Conservation (phyloP, 352 stramenopile genomes). For the Phytophthora macrochlamydospora region DNA sequence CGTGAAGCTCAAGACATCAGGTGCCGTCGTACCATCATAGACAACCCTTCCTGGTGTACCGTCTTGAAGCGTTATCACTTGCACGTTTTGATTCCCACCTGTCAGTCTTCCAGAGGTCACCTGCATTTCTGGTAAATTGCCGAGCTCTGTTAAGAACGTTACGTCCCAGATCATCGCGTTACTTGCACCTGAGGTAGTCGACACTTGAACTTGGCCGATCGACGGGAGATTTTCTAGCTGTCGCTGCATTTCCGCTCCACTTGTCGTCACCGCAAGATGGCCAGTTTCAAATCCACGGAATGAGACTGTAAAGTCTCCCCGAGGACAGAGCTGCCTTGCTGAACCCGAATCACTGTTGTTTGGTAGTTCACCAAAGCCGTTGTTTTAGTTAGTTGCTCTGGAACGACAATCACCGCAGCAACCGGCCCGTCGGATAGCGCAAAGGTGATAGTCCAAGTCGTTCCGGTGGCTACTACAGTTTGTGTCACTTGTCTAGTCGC, state of each 20-base stretch:
- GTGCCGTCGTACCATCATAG: slow-evolving; percentile 90
- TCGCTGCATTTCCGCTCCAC: slow-evolving; percentile 73
- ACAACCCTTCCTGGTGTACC: slow-evolving; percentile 91
- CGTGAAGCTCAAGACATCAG: slow-evolving; percentile 80
- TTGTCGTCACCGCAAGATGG: slow-evolving; percentile 56
- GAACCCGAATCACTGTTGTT: slow-evolving; percentile 48
- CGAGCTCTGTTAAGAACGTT: slow-evolving; percentile 93
- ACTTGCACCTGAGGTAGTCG: slow-evolving; percentile 46
- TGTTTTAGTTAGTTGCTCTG: slow-evolving; percentile 63
- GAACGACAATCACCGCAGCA: slow-evolving; percentile 56
- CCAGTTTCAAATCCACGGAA: slow-evolving; percentile 82
- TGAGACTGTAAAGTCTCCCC: slow-evolving; percentile 83
- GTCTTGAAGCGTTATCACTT: slow-evolving; percentile 79
- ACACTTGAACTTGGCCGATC: slow-evolving; percentile 81
- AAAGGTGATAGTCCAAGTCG: slow-evolving; percentile 78
- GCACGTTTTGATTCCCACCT: slow-evolving; percentile 59
- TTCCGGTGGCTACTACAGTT: slow-evolving; percentile 44
- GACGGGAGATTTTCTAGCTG: slow-evolving; percentile 90
- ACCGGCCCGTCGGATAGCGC: slow-evolving; percentile 50
- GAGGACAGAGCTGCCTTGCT: slow-evolving; percentile 48
- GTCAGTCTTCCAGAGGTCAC: slow-evolving; percentile 89
- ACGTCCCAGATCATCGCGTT: slow-evolving; percentile 89
- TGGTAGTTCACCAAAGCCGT: slow-evolving; percentile 49
- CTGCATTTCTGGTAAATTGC: slow-evolving; percentile 92
- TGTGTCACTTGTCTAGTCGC: slow-evolving; percentile 47